Evolutionary conservation across 2,329 filamentous ascomycete genomes (phyloP).

Genomic region (Magnaporthiopsis rhizophila): DNA sequence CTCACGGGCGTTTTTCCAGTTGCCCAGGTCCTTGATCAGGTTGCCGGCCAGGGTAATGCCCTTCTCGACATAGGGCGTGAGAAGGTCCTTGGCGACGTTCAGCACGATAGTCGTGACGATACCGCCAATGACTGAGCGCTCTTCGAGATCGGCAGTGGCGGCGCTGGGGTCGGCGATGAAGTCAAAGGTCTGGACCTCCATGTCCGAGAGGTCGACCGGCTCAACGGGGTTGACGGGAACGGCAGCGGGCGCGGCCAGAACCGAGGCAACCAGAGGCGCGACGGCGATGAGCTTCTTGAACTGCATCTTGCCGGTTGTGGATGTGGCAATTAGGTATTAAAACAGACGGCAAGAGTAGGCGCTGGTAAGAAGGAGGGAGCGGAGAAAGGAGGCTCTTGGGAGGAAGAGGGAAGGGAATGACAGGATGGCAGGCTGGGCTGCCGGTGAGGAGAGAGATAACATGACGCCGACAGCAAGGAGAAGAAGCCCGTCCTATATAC

Average conservation of each 20-base stretch:
- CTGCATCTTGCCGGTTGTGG: constrained; percentile 1
- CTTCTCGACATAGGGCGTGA: background rate
- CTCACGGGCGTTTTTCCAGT: constrained; percentile 12
- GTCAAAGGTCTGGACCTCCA: background rate
- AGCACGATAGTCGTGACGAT: background rate
- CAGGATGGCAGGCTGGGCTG: background rate
- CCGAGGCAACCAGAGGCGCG: background rate
- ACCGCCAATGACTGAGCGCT: background rate
- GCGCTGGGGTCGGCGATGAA: background rate
- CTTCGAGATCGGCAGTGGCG: background rate
- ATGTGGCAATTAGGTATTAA: background rate
- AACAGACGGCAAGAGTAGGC: background rate
- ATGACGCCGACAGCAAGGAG: background rate
- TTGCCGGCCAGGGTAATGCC: background rate
- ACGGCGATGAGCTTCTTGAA: constrained; percentile 1
- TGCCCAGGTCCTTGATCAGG: constrained; percentile 10
- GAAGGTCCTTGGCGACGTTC: background rate
- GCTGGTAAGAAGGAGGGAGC: background rate
- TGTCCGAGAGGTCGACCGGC: background rate
- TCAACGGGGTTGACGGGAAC: background rate
- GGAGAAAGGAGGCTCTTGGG: too few species aligned
- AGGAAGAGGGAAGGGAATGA: background rate
- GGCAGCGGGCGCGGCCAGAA: constrained; percentile 1
- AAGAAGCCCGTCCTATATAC: background rate
- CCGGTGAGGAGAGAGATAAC: background rate